These are phyloP conservation scores for Aureobasidium pullulans DNA, from an alignment of 2,329 filamentous ascomycete genomes.

Conservation along the genomic window DNA sequence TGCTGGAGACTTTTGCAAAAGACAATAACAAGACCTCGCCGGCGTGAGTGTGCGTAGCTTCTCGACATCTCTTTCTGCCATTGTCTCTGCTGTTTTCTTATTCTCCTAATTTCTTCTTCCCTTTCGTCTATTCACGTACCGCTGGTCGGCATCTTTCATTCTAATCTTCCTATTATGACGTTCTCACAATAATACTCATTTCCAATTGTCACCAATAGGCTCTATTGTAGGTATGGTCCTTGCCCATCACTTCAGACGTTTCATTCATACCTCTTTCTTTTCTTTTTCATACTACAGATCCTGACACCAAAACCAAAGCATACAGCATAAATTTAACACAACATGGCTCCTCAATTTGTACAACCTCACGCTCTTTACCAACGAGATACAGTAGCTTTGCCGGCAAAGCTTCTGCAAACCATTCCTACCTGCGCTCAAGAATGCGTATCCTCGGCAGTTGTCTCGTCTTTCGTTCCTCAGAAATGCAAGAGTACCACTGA, in stretches of 20 bases:
- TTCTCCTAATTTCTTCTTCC: not conserved
- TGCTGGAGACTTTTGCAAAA: not conserved
- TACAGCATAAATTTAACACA: not conserved
- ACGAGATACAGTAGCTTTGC: constrained; percentile 6
- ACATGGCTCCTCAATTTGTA: not conserved
- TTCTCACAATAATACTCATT: not conserved
- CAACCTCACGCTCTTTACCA: not conserved
- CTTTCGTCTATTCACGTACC: not conserved
- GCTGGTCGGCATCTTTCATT: constrained; percentile 10
- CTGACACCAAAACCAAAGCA: not conserved
- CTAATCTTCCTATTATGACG: constrained; percentile 2
- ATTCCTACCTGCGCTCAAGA: constrained; percentile 25
- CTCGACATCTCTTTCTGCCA: not conserved
- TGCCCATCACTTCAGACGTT: not conserved
- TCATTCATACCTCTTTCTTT: not conserved
- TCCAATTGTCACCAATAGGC: not conserved
- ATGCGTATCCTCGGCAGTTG: constrained; percentile 23
- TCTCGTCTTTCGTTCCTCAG: constrained; percentile 17
- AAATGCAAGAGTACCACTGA: constrained; percentile 17
- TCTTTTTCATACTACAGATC: not conserved
- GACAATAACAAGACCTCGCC: not conserved
- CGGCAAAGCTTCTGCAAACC: constrained; percentile 4
- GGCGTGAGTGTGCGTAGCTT: constrained; percentile 3
- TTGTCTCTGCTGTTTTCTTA: constrained; percentile 9
- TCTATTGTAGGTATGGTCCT: not conserved